Base-by-base conservation (phyloP, 2,329 filamentous ascomycete species). In the Fonsecaea erecta region DNA sequence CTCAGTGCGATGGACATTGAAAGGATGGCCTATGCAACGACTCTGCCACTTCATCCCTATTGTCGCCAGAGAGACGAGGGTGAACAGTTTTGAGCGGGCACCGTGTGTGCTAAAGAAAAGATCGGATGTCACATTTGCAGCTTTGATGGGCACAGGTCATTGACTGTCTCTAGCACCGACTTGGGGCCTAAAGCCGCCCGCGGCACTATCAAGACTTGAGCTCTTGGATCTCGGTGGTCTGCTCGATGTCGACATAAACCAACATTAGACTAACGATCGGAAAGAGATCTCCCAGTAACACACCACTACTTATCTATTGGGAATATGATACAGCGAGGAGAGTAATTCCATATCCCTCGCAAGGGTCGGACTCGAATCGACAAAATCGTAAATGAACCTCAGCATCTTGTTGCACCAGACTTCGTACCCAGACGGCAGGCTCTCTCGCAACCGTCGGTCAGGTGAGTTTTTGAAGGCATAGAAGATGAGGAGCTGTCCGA, bases 401-500 rank as follows among this genome's bases (percentile, higher is more conserved):
- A 79, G 54, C 77, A 80, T 80, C 63, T 77, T 77, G 21, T 74
- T 73, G 35, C 75, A 78, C 78, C 78, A 80, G 5, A 73, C 72
- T 53, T 80, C 77, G 76, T 76, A 79, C 57, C 76, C 77, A 0
- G 62, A n/a, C 0, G 78, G 77, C 6, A 80, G 65, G 0, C 74
- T 75, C 24, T 75, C 73, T 1, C 77, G 73, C 2, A 80, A 66
- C 7, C 75, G 74, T 0, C 71, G 32, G 63, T 77, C 74, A 0
- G 76, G 71, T 2, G 77, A 79, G 51, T 78, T 74, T 1, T 77
- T 74, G 55, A 79, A 77, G 57, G 77, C 78, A 63, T 79, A 76
- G 66, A 79, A 79, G 26, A 80, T 73, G 34, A 80, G 74, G 28
- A 79, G 71, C 66, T 80, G 78, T 21, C 78, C 78, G 65, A 80